phyloP scores from a whole-genome alignment of 148 eudicot genomes.

The Chenopodium suecicum region DNA sequence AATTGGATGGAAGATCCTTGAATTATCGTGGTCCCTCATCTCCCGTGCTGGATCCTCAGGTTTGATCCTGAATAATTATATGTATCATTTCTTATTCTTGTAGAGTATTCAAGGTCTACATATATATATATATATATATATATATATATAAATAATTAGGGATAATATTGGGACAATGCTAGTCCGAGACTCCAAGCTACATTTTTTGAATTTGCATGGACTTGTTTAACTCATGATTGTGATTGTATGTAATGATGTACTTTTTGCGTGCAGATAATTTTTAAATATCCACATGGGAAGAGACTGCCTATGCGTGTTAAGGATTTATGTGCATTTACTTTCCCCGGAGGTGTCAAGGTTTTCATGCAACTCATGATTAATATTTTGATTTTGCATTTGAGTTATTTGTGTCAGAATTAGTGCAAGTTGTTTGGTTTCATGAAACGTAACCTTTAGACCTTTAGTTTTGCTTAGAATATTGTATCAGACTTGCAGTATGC shows the following conservation, averaged over 20 bases:
- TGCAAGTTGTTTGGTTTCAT: neutral
- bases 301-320: slow-evolving; percentile 65
- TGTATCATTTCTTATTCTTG: too few relatives aligned
- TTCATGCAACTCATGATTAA: slow-evolving; percentile 4
- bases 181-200: neutral
- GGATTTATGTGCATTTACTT: slow-evolving; percentile 89
- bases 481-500: neutral
- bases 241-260: slow-evolving; percentile 7
- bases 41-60: slow-evolving; percentile 88
- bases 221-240: neutral
- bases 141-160: neutral
- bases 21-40: slow-evolving; percentile 46
- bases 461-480: neutral
- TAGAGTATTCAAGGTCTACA: too few relatives aligned
- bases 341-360: slow-evolving; percentile 96
- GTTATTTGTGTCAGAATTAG: neutral
- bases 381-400: neutral
- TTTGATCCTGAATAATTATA: slow-evolving; percentile 25
- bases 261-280: slow-evolving; percentile 57
- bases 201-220: neutral
- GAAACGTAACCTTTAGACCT: too few relatives aligned
- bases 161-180: neutral
- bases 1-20: slow-evolving; percentile 35
- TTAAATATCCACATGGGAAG: slow-evolving; percentile 87
- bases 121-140: neutral